phyloP scores from a whole-genome alignment of 345 rosid species.

The Eucalyptus tenuipes region DNA sequence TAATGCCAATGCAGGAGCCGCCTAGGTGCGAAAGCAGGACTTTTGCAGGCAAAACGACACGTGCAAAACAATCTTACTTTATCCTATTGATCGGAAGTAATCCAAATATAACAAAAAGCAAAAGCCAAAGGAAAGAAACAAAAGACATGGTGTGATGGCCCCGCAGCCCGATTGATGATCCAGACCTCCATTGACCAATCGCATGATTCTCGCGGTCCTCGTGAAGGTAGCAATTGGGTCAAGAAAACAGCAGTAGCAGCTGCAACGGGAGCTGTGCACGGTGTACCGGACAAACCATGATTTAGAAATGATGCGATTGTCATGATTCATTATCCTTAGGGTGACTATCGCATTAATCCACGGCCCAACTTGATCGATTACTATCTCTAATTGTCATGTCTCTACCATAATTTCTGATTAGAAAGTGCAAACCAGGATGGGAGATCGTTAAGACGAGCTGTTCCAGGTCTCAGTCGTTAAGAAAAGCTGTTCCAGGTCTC shows the following conservation, averaged over 20 bases:
- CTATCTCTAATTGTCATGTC: background rate
- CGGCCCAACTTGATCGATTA: background rate
- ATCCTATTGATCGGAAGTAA: background rate
- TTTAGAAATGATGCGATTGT: background rate
- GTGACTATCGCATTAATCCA: background rate
- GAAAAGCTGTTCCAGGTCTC: background rate
- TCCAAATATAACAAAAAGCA: background rate
- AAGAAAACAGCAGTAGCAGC: no score
- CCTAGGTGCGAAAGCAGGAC: background rate
- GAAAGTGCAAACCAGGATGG: background rate
- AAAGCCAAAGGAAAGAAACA: background rate
- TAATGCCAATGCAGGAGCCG: background rate
- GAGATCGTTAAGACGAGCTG: background rate
- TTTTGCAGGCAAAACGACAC: background rate
- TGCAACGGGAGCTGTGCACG: background rate
- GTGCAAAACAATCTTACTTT: background rate
- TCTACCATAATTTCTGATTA: background rate
- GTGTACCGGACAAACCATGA: background rate
- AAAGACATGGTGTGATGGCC: background rate
- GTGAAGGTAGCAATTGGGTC: background rate
- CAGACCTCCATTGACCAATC: background rate
- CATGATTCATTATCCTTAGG: background rate
- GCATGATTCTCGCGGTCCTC: background rate
- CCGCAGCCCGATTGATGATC: background rate
- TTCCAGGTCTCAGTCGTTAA: no score